phyloP scores from a whole-genome alignment of 805 yeast genomes.

The Hanseniaspora jakobsenii region DNA sequence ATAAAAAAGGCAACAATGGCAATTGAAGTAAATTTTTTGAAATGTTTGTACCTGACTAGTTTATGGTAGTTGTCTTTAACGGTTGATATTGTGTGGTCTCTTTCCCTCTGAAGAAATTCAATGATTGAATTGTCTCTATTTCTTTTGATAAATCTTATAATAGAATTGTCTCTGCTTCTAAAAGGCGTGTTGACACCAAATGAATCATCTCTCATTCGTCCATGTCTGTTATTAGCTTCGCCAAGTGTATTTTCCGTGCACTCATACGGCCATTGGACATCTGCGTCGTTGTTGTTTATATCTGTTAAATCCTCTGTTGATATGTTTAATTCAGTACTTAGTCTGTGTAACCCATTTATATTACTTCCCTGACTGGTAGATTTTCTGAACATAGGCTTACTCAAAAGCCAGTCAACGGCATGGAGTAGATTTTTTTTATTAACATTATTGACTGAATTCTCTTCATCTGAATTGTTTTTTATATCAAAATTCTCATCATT shows the following conservation, averaged over 20 bases:
- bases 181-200: not conserved
- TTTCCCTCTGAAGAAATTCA: slow-evolving; percentile 19
- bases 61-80: slow-evolving; percentile 23
- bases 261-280: slow-evolving; percentile 15
- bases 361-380: too few species aligned
- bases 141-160: not conserved
- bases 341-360: too few species aligned
- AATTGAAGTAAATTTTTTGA: slow-evolving; percentile 22
- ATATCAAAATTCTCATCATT: not conserved
- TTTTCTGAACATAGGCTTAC: not conserved
- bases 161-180: slow-evolving; percentile 1
- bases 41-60: slow-evolving; percentile 26
- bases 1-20: slow-evolving; percentile 21
- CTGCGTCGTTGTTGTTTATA: not conserved
- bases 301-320: slow-evolving; percentile 11
- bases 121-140: slow-evolving; percentile 17
- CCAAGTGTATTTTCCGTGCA: too few species aligned
- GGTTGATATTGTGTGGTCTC: slow-evolving; percentile 26
- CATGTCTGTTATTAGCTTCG: not conserved
- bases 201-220: not conserved
- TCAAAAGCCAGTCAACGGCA: not conserved
- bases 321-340: too few species aligned
- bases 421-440: not conserved
- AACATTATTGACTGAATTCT: not conserved
- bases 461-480: not conserved